A percentile compares a stretch with the other conserved stretches of the same genome.
These are phyloP conservation scores for Fraxinus nigra DNA, from an alignment of 305 asterid genomes.

Conservation along the genomic window DNA sequence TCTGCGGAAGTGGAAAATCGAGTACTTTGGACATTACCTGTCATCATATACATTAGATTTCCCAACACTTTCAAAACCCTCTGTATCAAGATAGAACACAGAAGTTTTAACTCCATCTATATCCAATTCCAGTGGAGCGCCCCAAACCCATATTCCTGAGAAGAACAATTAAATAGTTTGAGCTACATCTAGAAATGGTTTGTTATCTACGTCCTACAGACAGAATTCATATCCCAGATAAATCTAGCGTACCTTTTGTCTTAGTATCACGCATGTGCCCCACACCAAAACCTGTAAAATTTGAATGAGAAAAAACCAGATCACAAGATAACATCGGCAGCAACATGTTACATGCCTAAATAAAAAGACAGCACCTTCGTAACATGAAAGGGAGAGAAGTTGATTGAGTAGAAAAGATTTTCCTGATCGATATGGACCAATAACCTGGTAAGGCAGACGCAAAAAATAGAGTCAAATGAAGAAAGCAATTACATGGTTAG, in stretches of 20 bases:
- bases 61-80: slow-evolving; percentile 98
- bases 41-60: slow-evolving; percentile 98
- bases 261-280: slow-evolving; percentile 99
- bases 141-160: slow-evolving; percentile 99
- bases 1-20: neutral
- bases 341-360: neutral
- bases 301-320: slow-evolving; percentile 14
- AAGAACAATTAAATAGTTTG: slow-evolving; percentile 14
- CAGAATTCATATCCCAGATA: neutral
- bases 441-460: slow-evolving; percentile 54
- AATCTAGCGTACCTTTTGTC: slow-evolving; percentile 68
- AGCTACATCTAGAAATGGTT: slow-evolving; percentile 8
- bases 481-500: neutral
- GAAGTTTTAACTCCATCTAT: slow-evolving; percentile 83
- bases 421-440: slow-evolving; percentile 99
- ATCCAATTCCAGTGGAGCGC: slow-evolving; percentile 70
- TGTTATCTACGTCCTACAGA: neutral
- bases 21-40: slow-evolving; percentile 48
- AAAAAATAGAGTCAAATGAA: slow-evolving; percentile 15
- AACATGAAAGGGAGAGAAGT: slow-evolving; percentile 90
- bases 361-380: slow-evolving; percentile 61
- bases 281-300: slow-evolving; percentile 89
- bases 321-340: slow-evolving; percentile 5
- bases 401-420: slow-evolving; percentile 94
- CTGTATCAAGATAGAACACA: slow-evolving; percentile 91